Evolutionary conservation across 768 basidiomycete species (phyloP).

Genomic region (Boletus rufocinnamomeus): DNA sequence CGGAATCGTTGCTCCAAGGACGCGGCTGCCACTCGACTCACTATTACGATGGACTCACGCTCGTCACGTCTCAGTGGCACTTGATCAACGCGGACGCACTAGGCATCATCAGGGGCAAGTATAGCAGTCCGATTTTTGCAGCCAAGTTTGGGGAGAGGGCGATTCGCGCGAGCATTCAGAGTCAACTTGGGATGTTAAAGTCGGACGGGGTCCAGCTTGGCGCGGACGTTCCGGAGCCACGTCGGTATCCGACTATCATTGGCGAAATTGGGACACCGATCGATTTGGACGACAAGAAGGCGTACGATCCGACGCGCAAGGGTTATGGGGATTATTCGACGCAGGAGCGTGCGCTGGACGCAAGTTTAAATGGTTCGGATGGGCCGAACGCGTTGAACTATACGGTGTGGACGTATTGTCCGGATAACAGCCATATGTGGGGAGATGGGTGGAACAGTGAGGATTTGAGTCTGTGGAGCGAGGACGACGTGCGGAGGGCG

Average conservation of each 20-base stretch:
- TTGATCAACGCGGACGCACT: slow-evolving; percentile 96
- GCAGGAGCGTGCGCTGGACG: slow-evolving; percentile 87
- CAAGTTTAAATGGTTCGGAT: slow-evolving; percentile 76
- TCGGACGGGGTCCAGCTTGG: slow-evolving; percentile 69
- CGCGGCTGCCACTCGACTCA: slow-evolving; percentile 77
- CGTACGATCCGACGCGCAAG: slow-evolving; percentile 60
- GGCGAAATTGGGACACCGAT: slow-evolving; percentile 96
- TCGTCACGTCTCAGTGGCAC: slow-evolving; percentile 92
- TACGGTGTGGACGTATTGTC: slow-evolving; percentile 88
- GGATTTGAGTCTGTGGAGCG: slow-evolving; percentile 87
- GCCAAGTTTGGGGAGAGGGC: slow-evolving; percentile 81
- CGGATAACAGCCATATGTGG: slow-evolving; percentile 83
- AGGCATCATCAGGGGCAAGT: slow-evolving; percentile 85
- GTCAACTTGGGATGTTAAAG: slow-evolving; percentile 80
- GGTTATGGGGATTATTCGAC: slow-evolving; percentile 71
- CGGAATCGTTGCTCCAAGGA: slow-evolving; percentile 59
- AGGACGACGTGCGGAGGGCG: slow-evolving; percentile 57
- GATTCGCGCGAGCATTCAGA: slow-evolving; percentile 78
- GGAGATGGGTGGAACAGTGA: slow-evolving; percentile 98
- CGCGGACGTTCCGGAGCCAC: slow-evolving; percentile 13
- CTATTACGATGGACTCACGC: slow-evolving; percentile 94
- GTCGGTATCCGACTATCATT: slow-evolving; percentile 79
- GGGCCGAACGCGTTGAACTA: slow-evolving; percentile 74
- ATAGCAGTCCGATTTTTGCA: slow-evolving; percentile 64
- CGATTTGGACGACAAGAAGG: slow-evolving; percentile 86